Evolutionary conservation across 2,329 filamentous ascomycete genomes (phyloP).

Genomic region (Colletotrichum sp.): DNA sequence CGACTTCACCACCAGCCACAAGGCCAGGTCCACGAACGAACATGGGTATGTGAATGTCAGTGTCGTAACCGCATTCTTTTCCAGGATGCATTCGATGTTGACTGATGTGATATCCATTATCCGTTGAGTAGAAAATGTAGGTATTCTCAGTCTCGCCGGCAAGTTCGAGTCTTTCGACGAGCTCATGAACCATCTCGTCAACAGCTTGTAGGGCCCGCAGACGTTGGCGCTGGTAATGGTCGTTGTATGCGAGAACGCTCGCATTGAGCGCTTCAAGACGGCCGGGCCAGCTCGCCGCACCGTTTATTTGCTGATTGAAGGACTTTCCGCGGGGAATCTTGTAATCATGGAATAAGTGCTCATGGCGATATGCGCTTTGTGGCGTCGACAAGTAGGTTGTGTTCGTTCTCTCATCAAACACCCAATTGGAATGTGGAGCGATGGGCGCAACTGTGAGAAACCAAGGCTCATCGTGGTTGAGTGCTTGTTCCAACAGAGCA

Average conservation of each 20-base stretch:
- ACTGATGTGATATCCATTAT: slow-evolving; percentile 56
- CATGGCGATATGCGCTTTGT: slow-evolving; percentile 52
- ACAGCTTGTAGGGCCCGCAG: slow-evolving; percentile 42
- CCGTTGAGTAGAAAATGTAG: slow-evolving; percentile 52
- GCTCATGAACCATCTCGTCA: slow-evolving; percentile 40
- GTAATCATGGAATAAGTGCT: slow-evolving; percentile 59
- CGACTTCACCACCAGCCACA: slow-evolving; percentile 31
- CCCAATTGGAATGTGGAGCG: slow-evolving; percentile 2
- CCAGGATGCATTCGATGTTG: slow-evolving; percentile 53
- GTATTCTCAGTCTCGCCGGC: slow-evolving; percentile 34
- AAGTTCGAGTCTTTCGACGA: slow-evolving; percentile 31
- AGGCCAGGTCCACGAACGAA: slow-evolving; percentile 52
- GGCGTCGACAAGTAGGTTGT: slow-evolving; percentile 56
- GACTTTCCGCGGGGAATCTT: slow-evolving; percentile 27
- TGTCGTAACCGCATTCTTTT: slow-evolving; percentile 52
- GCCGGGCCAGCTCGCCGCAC: slow-evolving; percentile 40
- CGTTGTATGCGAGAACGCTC: slow-evolving; percentile 27
- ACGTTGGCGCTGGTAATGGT: slow-evolving; percentile 38
- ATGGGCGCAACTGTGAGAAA: slow-evolving; percentile 59
- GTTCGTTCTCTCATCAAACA: slow-evolving; percentile 44
- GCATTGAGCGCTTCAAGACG: slow-evolving; percentile 31
- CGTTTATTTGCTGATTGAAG: neutral
- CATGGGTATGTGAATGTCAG: slow-evolving; percentile 53
- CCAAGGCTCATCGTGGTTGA: slow-evolving; percentile 47
- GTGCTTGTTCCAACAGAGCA: slow-evolving; percentile 57